Base-by-base conservation (phyloP, 2,329 filamentous ascomycete species). In the Fusarium xylarioides region DNA sequence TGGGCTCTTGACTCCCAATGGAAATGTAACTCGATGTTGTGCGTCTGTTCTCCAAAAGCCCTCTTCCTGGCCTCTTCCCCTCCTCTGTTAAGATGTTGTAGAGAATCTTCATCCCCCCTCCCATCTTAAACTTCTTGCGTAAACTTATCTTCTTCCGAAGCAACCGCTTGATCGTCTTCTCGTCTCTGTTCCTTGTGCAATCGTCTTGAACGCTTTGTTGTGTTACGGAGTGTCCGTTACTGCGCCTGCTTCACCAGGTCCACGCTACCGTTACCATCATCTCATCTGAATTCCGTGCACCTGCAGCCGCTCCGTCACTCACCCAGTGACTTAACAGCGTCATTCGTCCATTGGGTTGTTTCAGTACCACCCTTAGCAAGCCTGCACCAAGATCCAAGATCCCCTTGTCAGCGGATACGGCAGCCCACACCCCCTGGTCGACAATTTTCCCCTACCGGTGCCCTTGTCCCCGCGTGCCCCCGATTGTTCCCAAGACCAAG, bases 391-490 rank as follows among this genome's bases (percentile, higher is more conserved):
- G 76, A 77, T 79, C 75, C 77, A 74, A 79, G 76, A 79, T 79
- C 77, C 73, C 76, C 76, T 78, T 77, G 76, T 77, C 66, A 57
- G 76, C 74, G 75, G 74, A 78, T 77, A 77, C 76, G 65, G 76
- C 59, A 77, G 67, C 75, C 66, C 75, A 74, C 79, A 74, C 76
- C 74, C 76, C 78, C 76, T 76, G 66, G 77, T 75, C 74, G 68
- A 79, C 74, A 79, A 75, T 76, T 78, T 77, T 78, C 76, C 77
- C 77, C 74, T 79, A 77, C 77, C 78, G 77, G 72, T 77, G 76
- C 78, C 78, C 76, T 80, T 73, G 79, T 78, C 76, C 76, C 76
- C 76, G 76, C 76, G 74, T 66, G 71, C 53, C 74, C 73, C 76
- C 76, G 76, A 78, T 77, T 78, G 76, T 78, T 77, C 76, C 71